A percentile compares a stretch with the other conserved stretches of the same genome.
These are phyloP conservation scores for Rheum nobile DNA, from an alignment of 148 eudicot species.

Conservation along the genomic window DNA sequence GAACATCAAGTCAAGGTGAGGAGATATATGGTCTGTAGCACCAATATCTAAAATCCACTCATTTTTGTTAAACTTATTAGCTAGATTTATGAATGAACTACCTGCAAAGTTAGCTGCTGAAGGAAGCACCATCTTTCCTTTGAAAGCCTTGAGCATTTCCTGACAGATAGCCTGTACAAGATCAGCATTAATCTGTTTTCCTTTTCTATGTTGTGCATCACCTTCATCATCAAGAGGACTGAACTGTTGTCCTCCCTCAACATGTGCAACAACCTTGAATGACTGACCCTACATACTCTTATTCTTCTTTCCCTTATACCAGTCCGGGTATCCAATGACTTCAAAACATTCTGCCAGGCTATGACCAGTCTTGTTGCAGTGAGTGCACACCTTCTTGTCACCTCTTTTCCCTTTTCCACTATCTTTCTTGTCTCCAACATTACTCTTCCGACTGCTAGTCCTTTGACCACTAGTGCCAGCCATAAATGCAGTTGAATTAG, in stretches of 20 bases:
- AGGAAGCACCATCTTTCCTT: neutral
- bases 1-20: neutral
- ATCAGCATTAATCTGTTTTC: neutral
- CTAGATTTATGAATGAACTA: neutral
- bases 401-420: no score
- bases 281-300: no score
- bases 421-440: no score
- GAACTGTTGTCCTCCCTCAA: neutral
- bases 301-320: neutral
- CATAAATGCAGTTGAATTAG: neutral
- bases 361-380: neutral
- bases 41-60: neutral
- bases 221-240: no score
- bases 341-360: neutral
- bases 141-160: neutral
- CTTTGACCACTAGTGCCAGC: neutral
- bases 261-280: neutral
- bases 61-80: neutral
- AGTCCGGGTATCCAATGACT: neutral
- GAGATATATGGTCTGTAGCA: slow-evolving; percentile 7
- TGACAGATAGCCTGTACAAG: neutral
- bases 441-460: no score
- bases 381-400: neutral
- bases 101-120: neutral
- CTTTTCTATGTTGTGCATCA: no score